Percentiles rank a stretch among this genome's conserved stretches.
Conservation (phyloP, 139 green algal genomes). For the Chlamydomonas schloesseri region DNA sequence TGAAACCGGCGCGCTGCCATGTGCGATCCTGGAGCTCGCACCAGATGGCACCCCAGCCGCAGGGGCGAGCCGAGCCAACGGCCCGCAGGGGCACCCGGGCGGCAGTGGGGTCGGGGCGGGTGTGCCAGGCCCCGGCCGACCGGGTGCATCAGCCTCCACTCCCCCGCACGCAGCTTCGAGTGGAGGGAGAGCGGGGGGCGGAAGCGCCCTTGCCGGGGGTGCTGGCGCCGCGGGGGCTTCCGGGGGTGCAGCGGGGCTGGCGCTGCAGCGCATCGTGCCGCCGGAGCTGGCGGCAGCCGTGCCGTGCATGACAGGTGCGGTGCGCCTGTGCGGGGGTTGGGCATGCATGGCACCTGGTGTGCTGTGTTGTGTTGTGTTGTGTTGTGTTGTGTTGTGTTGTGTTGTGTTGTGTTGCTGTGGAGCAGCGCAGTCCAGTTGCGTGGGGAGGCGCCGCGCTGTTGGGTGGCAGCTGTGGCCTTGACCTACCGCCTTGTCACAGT, state of each 20-base stretch:
- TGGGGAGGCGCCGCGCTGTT: too few relatives aligned
- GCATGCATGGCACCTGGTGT: neutral
- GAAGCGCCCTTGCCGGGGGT: neutral
- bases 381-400: neutral
- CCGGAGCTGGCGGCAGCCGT: constrained; percentile 19
- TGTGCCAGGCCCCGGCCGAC: too few relatives aligned
- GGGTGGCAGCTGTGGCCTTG: too few relatives aligned
- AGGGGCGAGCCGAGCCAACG: neutral
- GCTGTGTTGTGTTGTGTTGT: neutral
- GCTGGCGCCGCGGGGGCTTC: too few relatives aligned
- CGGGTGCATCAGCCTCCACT: too few relatives aligned
- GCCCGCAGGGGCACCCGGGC: too few relatives aligned
- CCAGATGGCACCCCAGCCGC: neutral
- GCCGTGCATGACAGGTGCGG: constrained; percentile 14
- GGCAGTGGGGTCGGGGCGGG: too few relatives aligned
- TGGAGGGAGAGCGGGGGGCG: neutral
- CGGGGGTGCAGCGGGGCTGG: neutral
- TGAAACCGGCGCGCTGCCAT: constrained; percentile 18
- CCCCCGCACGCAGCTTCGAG: too few relatives aligned
- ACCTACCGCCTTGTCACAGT: too few relatives aligned
- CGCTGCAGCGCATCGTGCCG: neutral
- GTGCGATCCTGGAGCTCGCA: constrained; percentile 16
- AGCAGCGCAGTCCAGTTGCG: too few relatives aligned
- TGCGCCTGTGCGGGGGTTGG: too few relatives aligned
- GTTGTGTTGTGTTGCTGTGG: neutral